phyloP scores from a whole-genome alignment of 192 early-diverging fungal genomes.

The Globomyces pollinis-pini region DNA sequence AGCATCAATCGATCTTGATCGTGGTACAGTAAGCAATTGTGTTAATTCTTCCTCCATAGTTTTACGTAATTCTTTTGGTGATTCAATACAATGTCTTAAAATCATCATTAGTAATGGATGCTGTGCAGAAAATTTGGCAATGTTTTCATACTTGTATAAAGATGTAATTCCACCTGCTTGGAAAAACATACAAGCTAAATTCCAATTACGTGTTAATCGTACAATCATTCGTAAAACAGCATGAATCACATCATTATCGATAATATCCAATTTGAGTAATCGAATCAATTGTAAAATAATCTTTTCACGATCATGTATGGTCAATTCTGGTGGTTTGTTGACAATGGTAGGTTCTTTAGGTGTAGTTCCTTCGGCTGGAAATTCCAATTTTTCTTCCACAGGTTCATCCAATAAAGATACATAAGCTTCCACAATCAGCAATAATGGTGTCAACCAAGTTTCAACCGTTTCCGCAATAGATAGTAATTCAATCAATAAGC shows the following conservation, averaged over 20 bases:
- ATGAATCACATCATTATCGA: conserved; percentile 45
- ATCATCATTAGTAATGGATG: conserved; percentile 75
- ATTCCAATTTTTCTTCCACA: background rate
- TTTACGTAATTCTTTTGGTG: conserved; percentile 46
- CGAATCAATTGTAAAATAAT: conserved; percentile 13
- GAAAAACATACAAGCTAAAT: conserved; percentile 59
- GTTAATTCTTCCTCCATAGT: conserved; percentile 71
- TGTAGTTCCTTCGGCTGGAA: background rate
- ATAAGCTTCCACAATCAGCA: conserved; percentile 59
- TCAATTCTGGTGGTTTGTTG: background rate
- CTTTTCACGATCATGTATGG: background rate
- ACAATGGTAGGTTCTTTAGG: no score
- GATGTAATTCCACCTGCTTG: conserved; percentile 56
- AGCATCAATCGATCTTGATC: conserved; percentile 56
- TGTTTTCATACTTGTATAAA: conserved; percentile 53
- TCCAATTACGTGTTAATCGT: conserved; percentile 67
- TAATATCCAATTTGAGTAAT: conserved; percentile 16
- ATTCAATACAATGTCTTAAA: conserved; percentile 83
- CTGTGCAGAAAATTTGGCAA: conserved; percentile 68
- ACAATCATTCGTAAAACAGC: conserved; percentile 73
- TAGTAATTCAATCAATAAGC: no score
- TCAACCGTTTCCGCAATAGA: no score
- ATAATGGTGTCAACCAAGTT: conserved; percentile 47
- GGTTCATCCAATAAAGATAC: conserved; percentile 62
- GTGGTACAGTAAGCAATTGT: conserved; percentile 65